A percentile compares a stretch with the other conserved stretches of the same genome.
Conservation (phyloP, 495 filamentous ascomycete species). For the Hypoxylon perforatum region DNA sequence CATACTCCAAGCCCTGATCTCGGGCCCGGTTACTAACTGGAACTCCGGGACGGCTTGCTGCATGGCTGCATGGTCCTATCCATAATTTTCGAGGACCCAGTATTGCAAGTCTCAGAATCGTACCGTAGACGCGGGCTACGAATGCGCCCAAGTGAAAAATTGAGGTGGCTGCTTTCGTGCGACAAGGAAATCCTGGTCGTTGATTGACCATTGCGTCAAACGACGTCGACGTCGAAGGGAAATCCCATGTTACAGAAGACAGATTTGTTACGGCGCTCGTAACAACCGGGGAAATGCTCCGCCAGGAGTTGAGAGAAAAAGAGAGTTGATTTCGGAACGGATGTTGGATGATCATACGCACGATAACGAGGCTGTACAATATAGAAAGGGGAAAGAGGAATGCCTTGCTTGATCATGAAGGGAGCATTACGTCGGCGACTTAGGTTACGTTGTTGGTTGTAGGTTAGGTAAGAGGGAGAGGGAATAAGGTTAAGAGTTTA, state of each 20-base stretch:
- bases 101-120: slow-evolving; percentile 33
- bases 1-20: slow-evolving; percentile 28
- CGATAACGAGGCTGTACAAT: slow-evolving; percentile 10
- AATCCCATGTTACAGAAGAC: slow-evolving; percentile 34
- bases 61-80: slow-evolving; percentile 34
- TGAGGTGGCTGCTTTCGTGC: slow-evolving; percentile 39
- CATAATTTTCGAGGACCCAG: slow-evolving; percentile 44
- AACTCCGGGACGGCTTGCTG: slow-evolving; percentile 43
- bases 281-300: slow-evolving; percentile 33
- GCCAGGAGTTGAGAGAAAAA: slow-evolving; percentile 14
- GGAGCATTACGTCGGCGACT: not conserved
- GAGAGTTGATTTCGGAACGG: not conserved
- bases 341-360: slow-evolving; percentile 6
- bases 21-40: slow-evolving; percentile 31
- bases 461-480: too few species aligned
- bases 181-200: slow-evolving; percentile 31
- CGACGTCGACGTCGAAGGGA: slow-evolving; percentile 17
- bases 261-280: not conserved
- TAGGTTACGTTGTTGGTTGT: too few species aligned
- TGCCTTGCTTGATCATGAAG: not conserved
- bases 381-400: slow-evolving; percentile 19
- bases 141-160: slow-evolving; percentile 38
- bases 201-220: slow-evolving; percentile 15
- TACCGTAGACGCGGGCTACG: slow-evolving; percentile 21
- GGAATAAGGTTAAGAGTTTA: too few species aligned